phyloP scores from a whole-genome alignment of 331 rosid species.

The Cucumis variabilis region DNA sequence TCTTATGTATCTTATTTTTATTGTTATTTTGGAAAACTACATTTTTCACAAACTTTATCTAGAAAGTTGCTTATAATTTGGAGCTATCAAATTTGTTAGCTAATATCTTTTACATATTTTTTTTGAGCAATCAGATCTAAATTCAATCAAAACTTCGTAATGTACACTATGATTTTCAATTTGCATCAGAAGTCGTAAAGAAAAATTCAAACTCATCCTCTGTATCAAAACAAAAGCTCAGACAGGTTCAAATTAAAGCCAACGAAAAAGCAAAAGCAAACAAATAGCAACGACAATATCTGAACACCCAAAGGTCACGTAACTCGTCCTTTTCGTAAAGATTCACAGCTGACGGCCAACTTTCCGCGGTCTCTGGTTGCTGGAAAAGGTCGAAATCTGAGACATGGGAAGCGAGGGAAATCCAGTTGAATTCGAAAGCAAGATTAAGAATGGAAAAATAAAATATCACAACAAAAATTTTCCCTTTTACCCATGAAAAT shows the following conservation, averaged over 20 bases:
- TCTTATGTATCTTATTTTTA: no score
- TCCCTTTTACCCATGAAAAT: no score
- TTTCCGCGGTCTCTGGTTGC: background rate
- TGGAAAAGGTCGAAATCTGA: background rate
- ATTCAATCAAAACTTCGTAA: no score
- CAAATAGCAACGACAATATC: background rate
- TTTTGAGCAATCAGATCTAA: no score
- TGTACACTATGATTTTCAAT: no score
- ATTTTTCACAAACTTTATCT: no score
- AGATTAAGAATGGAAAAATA: no score
- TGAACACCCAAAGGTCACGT: background rate
- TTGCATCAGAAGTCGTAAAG: background rate
- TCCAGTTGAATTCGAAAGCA: background rate
- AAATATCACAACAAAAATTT: no score
- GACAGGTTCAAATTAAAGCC: constrained; percentile 14
- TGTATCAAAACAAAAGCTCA: background rate
- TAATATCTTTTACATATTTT: no score
- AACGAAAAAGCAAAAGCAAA: background rate
- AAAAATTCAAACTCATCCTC: background rate
- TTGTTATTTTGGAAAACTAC: no score
- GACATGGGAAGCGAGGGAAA: background rate
- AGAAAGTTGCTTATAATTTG: no score
- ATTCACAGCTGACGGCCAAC: background rate
- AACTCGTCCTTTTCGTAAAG: background rate
- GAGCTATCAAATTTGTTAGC: no score